These are phyloP conservation scores for Carallia pectinifolia DNA, from an alignment of 345 rosid species.

Conservation along the genomic window DNA sequence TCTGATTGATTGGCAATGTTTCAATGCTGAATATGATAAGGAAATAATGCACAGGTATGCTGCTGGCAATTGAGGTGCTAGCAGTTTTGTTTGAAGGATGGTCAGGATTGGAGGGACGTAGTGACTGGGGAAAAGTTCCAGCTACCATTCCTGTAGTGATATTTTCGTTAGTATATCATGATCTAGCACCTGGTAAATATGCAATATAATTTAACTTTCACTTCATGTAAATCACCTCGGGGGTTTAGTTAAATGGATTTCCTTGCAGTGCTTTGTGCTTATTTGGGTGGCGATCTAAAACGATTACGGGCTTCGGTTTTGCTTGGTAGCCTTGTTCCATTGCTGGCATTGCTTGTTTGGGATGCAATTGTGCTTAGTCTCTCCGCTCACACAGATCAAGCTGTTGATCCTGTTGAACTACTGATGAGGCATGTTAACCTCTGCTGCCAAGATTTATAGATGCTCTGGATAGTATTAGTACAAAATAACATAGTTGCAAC, in stretches of 20 bases:
- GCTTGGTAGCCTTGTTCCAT: constrained; percentile 55
- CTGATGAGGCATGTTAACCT: constrained; percentile 38
- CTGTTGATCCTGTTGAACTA: constrained; percentile 51
- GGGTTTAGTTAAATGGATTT: constrained; percentile 10
- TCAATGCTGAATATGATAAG: neutral
- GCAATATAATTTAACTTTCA: neutral
- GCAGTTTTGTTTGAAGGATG: constrained; percentile 47
- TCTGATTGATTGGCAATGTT: neutral
- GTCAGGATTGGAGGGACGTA: constrained; percentile 46
- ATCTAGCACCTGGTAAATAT: constrained; percentile 48
- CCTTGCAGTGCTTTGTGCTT: constrained; percentile 61
- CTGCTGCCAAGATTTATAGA: no score
- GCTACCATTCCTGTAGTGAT: constrained; percentile 56
- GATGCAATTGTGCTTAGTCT: constrained; percentile 54
- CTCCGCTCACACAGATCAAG: constrained; percentile 35
- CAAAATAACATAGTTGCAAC: no score
- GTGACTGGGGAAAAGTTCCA: constrained; percentile 58
- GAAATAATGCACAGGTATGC: constrained; percentile 39
- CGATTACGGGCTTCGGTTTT: constrained; percentile 49
- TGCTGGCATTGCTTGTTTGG: constrained; percentile 58
- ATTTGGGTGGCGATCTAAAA: constrained; percentile 52
- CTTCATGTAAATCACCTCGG: constrained; percentile 1
- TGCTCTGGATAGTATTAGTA: no score
- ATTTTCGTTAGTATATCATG: constrained; percentile 64
- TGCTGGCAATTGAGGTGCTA: constrained; percentile 51